Conservation (phyloP, 345 rosid genomes). For the Lumnitzera littorea region DNA sequence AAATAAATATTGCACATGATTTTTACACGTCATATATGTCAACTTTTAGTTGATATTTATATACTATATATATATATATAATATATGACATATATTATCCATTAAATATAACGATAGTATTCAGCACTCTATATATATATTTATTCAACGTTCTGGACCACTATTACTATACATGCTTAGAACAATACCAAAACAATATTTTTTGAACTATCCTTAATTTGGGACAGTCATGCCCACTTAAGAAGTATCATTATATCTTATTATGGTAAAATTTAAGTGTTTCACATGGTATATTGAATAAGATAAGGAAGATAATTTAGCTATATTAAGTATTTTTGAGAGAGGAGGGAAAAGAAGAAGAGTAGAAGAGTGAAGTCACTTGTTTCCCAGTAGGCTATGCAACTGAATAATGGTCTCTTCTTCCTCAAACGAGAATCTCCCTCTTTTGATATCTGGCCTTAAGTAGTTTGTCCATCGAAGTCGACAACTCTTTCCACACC, state of each 20-base stretch:
- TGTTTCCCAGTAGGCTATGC: conserved; percentile 73
- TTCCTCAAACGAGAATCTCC: conserved; percentile 65
- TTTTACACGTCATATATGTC: no score
- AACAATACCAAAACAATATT: no score
- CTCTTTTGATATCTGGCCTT: conserved; percentile 83
- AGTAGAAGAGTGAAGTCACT: conserved; percentile 14
- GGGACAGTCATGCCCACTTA: no score
- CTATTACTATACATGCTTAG: no score
- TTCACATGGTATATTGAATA: not conserved
- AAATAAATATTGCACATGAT: no score
- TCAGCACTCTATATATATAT: no score
- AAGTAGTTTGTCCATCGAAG: conserved; percentile 88
- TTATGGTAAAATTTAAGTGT: not conserved
- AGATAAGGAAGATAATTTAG: not conserved
- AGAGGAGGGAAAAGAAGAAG: not conserved
- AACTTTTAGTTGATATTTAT: no score
- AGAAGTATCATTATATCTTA: not conserved
- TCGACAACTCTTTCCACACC: conserved; percentile 90
- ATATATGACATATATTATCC: no score
- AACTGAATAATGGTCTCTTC: conserved; percentile 69
- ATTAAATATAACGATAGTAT: no score
- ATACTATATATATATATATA: no score
- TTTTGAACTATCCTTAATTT: no score
- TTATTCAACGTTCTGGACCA: no score
- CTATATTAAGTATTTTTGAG: not conserved